These are phyloP conservation scores for Bryoglossum gracile DNA, from an alignment of 495 filamentous ascomycete species.

Conservation along the genomic window DNA sequence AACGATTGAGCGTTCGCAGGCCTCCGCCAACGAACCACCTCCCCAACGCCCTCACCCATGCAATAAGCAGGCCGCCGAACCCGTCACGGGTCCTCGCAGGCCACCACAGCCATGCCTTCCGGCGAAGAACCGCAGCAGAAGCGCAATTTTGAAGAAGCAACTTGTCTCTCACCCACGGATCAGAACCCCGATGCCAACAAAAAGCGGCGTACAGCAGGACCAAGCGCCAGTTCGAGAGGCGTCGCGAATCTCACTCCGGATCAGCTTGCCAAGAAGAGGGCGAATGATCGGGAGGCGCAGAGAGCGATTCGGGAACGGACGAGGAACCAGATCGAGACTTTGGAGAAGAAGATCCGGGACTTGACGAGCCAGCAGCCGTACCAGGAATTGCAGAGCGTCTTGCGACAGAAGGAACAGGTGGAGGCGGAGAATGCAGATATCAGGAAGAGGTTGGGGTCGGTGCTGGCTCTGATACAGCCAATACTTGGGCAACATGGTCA, in stretches of 20 bases:
- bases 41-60: conserved; percentile 4
- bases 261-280: conserved; percentile 71
- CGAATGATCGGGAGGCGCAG: conserved; percentile 87
- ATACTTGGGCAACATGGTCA: conserved; percentile 34
- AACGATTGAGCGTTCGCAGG: too few species aligned
- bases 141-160: conserved; percentile 13
- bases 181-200: conserved; percentile 14
- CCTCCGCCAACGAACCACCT: too few species aligned
- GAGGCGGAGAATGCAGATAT: conserved; percentile 67
- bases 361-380: conserved; percentile 69
- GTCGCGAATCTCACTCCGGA: conserved; percentile 67
- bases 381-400: conserved; percentile 63
- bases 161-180: conserved; percentile 5
- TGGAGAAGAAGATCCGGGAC: conserved; percentile 68
- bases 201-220: conserved; percentile 26
- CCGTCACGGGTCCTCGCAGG: conserved; percentile 15
- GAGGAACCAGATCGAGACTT: conserved; percentile 70
- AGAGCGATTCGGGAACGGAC: conserved; percentile 81
- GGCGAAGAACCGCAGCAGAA: conserved; percentile 10
- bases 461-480: conserved; percentile 60
- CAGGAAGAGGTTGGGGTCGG: conserved; percentile 49
- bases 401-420: conserved; percentile 61
- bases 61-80: neutral
- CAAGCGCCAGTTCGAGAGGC: conserved; percentile 32
- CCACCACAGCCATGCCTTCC: conserved; percentile 12